Evolutionary conservation across 257 asterid genomes (phyloP), one percentile per base, ranked within the genome.

Genomic region (Verbena officinalis): DNA sequence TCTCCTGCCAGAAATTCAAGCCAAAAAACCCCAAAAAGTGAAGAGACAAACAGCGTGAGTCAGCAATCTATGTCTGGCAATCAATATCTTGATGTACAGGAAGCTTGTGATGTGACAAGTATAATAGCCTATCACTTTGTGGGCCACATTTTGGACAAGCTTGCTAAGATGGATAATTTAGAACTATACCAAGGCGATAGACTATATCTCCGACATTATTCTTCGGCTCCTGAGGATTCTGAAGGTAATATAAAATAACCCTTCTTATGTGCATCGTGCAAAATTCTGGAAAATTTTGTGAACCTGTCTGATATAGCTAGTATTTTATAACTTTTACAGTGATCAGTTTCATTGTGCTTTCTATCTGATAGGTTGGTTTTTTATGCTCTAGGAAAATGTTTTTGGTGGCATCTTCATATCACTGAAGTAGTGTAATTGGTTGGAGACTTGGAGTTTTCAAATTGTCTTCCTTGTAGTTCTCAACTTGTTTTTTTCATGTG

Each of bases 31-130:
- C 9, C 21, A 55, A 68, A 77, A 61, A 54, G 16, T 39, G 70
- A 77, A 60, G 78, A 64, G 57, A 38, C 63, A 0, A 71, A 65
- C 52, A 42, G 20, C 59, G 24, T 36, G 11, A 64, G 59, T 53
- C 59, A 69, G 55, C 76, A 73, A 52, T 74, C 67, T 56, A 23
- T 54, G 54, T 53, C 33, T 10, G 53, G 66, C 34, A 93, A 86
- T 70, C 67, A 64, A 51, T 93, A 93, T 84, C 96, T 87, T 61
- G 75, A 71, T 46, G 68, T 88, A 63, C 97, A 94, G 80, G 85
- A 82, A 80, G 95, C 92, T 74, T 86, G 96, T 80, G 97, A 94
- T 75, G 74, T 48, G 51, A 76, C 95, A 40, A 83, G 90, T 67
- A 79, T 82, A 80, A 71, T 71, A 49, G 88, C 90, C 54, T 83